These are phyloP conservation scores for Neoconidiobolus thromboides DNA, from an alignment of 371 early-diverging fungal species.

Conservation along the genomic window DNA sequence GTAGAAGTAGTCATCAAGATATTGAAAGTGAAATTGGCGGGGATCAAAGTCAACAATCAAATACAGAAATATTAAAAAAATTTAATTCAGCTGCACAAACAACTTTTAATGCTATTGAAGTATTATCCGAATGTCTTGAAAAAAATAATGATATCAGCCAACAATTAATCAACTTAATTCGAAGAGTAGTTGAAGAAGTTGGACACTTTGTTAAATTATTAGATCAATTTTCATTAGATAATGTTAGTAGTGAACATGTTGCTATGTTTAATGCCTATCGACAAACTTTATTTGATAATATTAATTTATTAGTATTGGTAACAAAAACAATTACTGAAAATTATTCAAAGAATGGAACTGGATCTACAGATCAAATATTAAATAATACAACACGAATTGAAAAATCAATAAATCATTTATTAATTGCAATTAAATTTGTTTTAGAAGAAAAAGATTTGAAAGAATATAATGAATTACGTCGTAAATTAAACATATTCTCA, in stretches of 20 bases:
- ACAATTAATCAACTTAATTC: constrained; percentile 1
- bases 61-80: neutral
- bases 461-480: constrained; percentile 5
- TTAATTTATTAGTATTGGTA: neutral
- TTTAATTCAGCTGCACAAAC: neutral
- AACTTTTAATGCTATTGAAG: constrained; percentile 1
- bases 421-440: constrained; percentile 13
- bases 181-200: neutral
- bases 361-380: neutral
- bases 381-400: constrained; percentile 12
- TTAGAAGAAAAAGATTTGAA: constrained; percentile 18
- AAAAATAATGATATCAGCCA: neutral
- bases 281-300: neutral
- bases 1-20: neutral
- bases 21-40: neutral
- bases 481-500: constrained; percentile 1
- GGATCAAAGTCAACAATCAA: neutral
- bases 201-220: neutral
- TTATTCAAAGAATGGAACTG: neutral
- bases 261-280: neutral
- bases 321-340: constrained; percentile 1
- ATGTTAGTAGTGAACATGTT: neutral
- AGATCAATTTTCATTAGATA: neutral
- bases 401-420: constrained; percentile 16
- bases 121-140: neutral